Conservation (phyloP, 441 rosid species). For the Flueggea neowawraea region DNA sequence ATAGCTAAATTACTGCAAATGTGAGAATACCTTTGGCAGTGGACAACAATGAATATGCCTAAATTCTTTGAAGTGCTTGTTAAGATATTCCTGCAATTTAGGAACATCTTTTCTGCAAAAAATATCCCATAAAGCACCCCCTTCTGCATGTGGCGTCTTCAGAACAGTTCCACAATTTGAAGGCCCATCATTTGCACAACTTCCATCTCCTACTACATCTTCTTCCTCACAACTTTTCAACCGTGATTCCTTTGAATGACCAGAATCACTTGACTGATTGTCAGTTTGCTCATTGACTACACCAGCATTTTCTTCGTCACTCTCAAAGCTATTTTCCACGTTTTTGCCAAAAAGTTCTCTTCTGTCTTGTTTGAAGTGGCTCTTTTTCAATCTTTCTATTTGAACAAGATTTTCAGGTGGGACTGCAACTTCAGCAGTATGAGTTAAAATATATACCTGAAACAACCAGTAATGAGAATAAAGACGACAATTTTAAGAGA, state of each 20-base stretch:
- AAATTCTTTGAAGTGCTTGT: constrained; percentile 65
- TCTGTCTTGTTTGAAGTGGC: constrained; percentile 58
- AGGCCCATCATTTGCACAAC: constrained; percentile 10
- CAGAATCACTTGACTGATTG: constrained; percentile 11
- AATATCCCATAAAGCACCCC: constrained; percentile 91
- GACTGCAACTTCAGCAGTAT: constrained; percentile 50
- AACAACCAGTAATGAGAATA: constrained; percentile 13
- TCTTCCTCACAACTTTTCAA: constrained; percentile 13
- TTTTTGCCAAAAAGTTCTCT: constrained; percentile 37
- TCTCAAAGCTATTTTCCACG: constrained; percentile 14
- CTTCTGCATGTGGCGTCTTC: constrained; percentile 29
- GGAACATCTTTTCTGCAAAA: constrained; percentile 80
- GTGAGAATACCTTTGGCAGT: constrained; percentile 39
- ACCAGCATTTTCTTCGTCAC: constrained; percentile 13
- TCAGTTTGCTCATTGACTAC: constrained; percentile 16
- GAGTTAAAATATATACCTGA: constrained; percentile 78
- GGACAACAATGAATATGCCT: constrained; percentile 56
- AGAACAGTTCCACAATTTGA: constrained; percentile 16
- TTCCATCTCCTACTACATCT: constrained; percentile 2
- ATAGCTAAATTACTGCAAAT: neutral
- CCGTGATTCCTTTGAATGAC: constrained; percentile 9
- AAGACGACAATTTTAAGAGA: no score
- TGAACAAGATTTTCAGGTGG: neutral
- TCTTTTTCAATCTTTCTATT: constrained; percentile 34
- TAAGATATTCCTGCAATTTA: constrained; percentile 60